Base-by-base conservation (phyloP, 202 grass and related monocot species). In the Setaria italica region DNA sequence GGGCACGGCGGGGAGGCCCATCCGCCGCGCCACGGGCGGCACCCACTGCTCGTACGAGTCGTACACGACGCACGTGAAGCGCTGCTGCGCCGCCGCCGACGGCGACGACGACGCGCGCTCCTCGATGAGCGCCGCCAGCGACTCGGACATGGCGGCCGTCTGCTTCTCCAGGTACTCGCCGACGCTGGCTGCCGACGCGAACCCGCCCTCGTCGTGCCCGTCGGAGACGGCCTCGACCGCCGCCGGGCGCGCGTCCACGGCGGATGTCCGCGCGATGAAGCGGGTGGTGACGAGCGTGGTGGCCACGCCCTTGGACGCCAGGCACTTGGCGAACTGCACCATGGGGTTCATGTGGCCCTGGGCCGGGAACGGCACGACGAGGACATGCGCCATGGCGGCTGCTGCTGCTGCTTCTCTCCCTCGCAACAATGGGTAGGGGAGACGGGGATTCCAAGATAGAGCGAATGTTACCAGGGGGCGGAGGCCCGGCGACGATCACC, bases 291-390 rank as follows among this genome's bases (percentile, higher is more conserved):
- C 79, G n/a, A 97, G 37, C 77, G 92, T 91, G 41, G 84, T 72
- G 65, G 20, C 50, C 35, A 91, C 78, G 11, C 90, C 92, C 80
- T 91, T 97, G 78, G 79, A 50, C 67, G 79, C 86, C 25, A 97
- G 72, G 17, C 62, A 20, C 79, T 88, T 93, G 29, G 91, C 88
- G 43, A 93, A 88, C 41, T 91, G 87, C 15, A 96, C 62, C 91
- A 96, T 88, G 2, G 94, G 94, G 87, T 91, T 93, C 47, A 93
- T 90, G 87, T 93, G 94, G 7, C 94, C 89, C 53, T 96, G 94
- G 35, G 16, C 65, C 1, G 91, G 94, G 82, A 67, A 88, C 25
- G 94, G 91, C 67, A 93, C 56, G 29, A 93, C 86, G 6, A 96
- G 78, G 72, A 96, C 89, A 55, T 88, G 82, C 34, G 86, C 73